Percentiles rank a stretch among this genome's conserved stretches.
These are phyloP conservation scores for Pseudogymnoascus verrucosus DNA, from an alignment of 2,329 filamentous ascomycete species.

Conservation along the genomic window DNA sequence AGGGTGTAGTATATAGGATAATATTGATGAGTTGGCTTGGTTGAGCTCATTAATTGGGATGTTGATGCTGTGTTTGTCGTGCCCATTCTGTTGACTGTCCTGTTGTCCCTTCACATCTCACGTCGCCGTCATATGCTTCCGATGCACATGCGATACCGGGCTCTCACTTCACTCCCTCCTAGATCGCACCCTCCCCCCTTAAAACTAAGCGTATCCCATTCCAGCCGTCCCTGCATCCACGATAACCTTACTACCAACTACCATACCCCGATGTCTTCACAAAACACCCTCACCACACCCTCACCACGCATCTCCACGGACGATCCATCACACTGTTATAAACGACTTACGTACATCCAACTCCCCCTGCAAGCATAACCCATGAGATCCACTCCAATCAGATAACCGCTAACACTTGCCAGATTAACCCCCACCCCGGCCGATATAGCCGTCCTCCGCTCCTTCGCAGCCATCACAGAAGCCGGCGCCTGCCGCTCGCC, in stretches of 20 bases:
- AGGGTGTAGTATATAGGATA: constrained; percentile 18
- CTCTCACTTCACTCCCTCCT: too few species aligned
- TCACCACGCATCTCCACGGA: not conserved
- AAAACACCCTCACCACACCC: too few species aligned
- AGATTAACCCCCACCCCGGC: not conserved
- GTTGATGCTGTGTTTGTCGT: not conserved
- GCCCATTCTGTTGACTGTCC: not conserved
- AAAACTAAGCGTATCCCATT: not conserved
- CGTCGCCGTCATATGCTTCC: not conserved
- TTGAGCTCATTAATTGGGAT: not conserved
- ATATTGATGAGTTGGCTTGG: constrained; percentile 45
- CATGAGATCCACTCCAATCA: not conserved
- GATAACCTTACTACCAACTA: not conserved
- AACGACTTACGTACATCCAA: not conserved
- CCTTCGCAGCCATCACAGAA: not conserved
- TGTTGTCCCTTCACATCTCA: not conserved
- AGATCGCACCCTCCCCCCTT: not conserved
- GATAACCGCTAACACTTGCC: not conserved
- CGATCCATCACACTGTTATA: not conserved
- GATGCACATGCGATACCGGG: not conserved
- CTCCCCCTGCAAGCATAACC: not conserved
- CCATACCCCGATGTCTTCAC: not conserved
- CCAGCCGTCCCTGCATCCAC: not conserved
- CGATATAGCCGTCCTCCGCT: not conserved
- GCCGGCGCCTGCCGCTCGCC: not conserved